phyloP scores from a whole-genome alignment of 2,329 filamentous ascomycete genomes.

The Thyridium curvatum region DNA sequence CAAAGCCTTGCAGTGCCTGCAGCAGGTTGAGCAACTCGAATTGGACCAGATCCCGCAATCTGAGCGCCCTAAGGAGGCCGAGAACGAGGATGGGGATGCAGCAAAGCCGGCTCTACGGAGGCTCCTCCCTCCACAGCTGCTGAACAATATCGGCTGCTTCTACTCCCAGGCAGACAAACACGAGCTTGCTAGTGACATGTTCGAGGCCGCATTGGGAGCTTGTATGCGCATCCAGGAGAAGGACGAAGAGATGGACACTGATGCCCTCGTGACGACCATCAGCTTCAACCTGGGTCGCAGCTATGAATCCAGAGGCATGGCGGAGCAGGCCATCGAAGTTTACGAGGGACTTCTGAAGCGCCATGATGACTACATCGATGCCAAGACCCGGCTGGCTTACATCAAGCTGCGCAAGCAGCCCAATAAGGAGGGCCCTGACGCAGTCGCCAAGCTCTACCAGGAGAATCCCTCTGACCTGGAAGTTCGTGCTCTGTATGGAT shows the following conservation, averaged over 20 bases:
- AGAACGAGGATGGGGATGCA: constrained; percentile 53
- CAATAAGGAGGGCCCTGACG: constrained; percentile 79
- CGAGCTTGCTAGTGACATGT: constrained; percentile 74
- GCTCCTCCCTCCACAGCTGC: constrained; percentile 76
- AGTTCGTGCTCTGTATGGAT: constrained; percentile 87
- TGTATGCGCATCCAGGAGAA: constrained; percentile 76
- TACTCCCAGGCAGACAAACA: constrained; percentile 83
- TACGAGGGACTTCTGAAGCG: constrained; percentile 82
- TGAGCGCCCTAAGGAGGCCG: constrained; percentile 53
- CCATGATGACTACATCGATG: constrained; percentile 89
- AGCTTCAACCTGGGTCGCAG: constrained; percentile 94
- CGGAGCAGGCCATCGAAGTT: constrained; percentile 78
- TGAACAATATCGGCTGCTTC: constrained; percentile 98
- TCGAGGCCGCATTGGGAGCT: constrained; percentile 84
- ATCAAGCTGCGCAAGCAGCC: constrained; percentile 78
- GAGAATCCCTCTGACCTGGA: constrained; percentile 81
- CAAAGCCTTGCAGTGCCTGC: constrained; percentile 84
- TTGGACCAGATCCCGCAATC: constrained; percentile 69
- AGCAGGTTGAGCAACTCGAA: constrained; percentile 88
- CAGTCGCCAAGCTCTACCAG: constrained; percentile 79
- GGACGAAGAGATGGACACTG: constrained; percentile 69
- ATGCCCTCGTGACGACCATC: constrained; percentile 90
- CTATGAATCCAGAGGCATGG: constrained; percentile 78
- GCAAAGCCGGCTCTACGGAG: constrained; percentile 62
- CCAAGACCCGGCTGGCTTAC: constrained; percentile 80